A percentile compares a stretch with the other conserved stretches of the same genome.
These are phyloP conservation scores for Termitomyces sp. DNA, from an alignment of 768 basidiomycete genomes.

Conservation along the genomic window DNA sequence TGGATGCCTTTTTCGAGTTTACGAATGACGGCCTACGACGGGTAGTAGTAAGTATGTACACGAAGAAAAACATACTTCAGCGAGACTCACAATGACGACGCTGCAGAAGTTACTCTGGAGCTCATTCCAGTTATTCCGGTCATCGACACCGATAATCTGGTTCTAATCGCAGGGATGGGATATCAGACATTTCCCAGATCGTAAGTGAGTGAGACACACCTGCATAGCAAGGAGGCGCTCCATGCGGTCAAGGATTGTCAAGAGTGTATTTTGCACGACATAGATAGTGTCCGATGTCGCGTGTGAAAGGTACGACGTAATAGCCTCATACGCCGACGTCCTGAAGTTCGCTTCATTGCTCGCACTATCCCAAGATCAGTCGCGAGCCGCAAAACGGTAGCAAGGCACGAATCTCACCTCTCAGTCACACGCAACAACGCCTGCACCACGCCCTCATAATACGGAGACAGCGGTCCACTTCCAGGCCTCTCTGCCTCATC, in stretches of 20 bases:
- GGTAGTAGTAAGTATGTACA: slow-evolving; percentile 3
- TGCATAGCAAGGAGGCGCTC: slow-evolving; percentile 83
- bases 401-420: slow-evolving; percentile 37
- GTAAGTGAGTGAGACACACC: slow-evolving; percentile 34
- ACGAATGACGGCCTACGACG: slow-evolving; percentile 68
- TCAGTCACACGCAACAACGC: slow-evolving; percentile 86
- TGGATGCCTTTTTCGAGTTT: slow-evolving; percentile 79
- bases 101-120: slow-evolving; percentile 93
- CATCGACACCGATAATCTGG: slow-evolving; percentile 92
- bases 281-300: slow-evolving; percentile 73
- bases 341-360: slow-evolving; percentile 90
- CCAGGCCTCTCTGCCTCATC: slow-evolving; percentile 51
- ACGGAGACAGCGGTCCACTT: slow-evolving; percentile 69
- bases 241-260: slow-evolving; percentile 84
- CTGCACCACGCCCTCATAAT: slow-evolving; percentile 81
- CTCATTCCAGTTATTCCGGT: slow-evolving; percentile 98
- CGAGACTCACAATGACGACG: slow-evolving; percentile 68
- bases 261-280: slow-evolving; percentile 76
- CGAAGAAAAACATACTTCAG: not conserved
- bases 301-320: slow-evolving; percentile 80
- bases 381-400: no score
- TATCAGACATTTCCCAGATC: not conserved
- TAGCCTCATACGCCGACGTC: slow-evolving; percentile 94
- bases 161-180: slow-evolving; percentile 39
- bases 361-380: slow-evolving; percentile 35